Base-by-base conservation (phyloP, 441 rosid genomes). In the Sinapis alba region DNA sequence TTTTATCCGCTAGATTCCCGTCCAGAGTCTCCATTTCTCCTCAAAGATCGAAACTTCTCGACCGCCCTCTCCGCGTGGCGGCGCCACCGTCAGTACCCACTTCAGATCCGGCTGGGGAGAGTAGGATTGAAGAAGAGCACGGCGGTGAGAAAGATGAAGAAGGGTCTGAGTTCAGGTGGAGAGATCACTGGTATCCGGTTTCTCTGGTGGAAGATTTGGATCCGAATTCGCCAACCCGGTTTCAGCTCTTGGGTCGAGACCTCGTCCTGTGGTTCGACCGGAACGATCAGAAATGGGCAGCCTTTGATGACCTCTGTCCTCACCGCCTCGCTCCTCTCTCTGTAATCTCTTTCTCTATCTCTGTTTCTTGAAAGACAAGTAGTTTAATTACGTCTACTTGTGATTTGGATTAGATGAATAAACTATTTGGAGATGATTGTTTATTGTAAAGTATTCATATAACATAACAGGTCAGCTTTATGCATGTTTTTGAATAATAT, bases 101-200 rank as follows among this genome's bases (percentile, higher is more conserved):
- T 19, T 81, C 88, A 34, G 80, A 82, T 77, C 80, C 80, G 50
- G 72, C 80, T 60, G 83, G 84, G 28, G 76, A 79, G 58, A 82
- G 62, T 2, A 71, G 47, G 32, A 36, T 69, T 19, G 86, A 76
- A 53, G 82, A 78, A 32, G 86, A 83, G 3, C 41, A 32, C 67
- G 87, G 82, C 18, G 83, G 87, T 61, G 89, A 86, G 68, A 81
- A 81, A 72, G 87, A 87, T 77, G 83, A 84, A 41, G 61, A 56
- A 71, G 90, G 70, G 41, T 81, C 84, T 9, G 90, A 86, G 78
- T 90, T 93, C 53, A 76, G 85, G 36, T 93, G 97, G 98, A 87
- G 87, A 80, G 97, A 93, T 80, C 95, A 93, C 51, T 93, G 98
- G 98, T 90, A 93, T 73, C 95, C 93, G 5, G 91, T 90, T 84